Conservation (phyloP, 192 early-diverging fungal species). For the Gorgonomyces haynaldii region DNA sequence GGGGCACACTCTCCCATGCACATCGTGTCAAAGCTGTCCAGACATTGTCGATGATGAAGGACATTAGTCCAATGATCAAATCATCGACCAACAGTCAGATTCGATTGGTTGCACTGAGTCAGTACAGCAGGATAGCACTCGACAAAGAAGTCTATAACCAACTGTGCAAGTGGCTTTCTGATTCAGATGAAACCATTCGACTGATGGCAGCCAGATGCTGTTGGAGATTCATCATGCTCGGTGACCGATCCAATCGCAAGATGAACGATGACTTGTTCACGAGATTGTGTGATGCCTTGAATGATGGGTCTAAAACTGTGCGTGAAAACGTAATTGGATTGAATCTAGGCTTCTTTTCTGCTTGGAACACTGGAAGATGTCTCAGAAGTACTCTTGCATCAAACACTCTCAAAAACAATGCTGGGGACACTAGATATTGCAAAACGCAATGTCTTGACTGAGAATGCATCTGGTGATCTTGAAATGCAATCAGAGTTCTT, state of each 20-base stretch:
- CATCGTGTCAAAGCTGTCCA: no score
- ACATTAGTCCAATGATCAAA: no score
- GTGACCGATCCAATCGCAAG: neutral
- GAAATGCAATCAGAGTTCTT: neutral
- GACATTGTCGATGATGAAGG: no score
- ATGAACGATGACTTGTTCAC: neutral
- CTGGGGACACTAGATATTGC: neutral
- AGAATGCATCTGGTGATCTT: neutral
- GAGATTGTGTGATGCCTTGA: neutral
- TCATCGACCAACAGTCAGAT: no score
- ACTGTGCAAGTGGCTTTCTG: neutral
- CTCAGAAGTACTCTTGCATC: constrained; percentile 4
- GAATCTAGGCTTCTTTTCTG: constrained; percentile 10
- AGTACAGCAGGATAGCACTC: neutral
- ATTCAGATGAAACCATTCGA: neutral
- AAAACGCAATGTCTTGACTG: neutral
- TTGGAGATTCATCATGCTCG: neutral
- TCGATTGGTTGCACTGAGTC: neutral
- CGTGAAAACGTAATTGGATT: neutral
- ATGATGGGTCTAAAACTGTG: neutral
- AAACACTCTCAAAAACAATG: constrained; percentile 13
- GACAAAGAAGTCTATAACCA: neutral
- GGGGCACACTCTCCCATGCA: no score
- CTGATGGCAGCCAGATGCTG: neutral
- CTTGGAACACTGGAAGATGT: constrained; percentile 13